phyloP scores from a whole-genome alignment of 2,329 filamentous ascomycete species.

The Penicillium polonicum region DNA sequence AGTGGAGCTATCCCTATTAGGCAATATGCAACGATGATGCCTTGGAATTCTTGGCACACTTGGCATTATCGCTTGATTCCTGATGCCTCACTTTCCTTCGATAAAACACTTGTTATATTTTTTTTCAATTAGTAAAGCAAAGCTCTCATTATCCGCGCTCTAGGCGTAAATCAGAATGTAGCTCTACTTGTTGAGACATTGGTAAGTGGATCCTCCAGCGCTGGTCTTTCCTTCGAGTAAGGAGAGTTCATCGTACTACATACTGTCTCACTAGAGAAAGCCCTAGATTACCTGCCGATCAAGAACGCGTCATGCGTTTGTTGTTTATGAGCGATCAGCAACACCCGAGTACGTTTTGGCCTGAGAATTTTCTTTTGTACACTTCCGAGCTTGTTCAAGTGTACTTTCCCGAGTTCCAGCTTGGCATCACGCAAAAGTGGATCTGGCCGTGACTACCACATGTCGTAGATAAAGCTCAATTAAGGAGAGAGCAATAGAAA shows the following conservation, averaged over 20 bases:
- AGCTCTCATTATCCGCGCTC: neutral
- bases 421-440: slow-evolving; percentile 3
- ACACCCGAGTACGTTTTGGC: neutral
- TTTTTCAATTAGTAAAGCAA: neutral
- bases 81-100: neutral
- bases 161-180: neutral
- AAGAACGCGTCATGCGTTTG: neutral
- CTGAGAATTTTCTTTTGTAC: neutral
- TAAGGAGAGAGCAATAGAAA: neutral
- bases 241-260: neutral
- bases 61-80: slow-evolving; percentile 9
- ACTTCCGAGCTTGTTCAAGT: neutral
- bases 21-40: slow-evolving; percentile 24
- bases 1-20: slow-evolving; percentile 12
- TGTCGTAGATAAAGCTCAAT: neutral
- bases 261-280: neutral
- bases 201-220: neutral
- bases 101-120: neutral
- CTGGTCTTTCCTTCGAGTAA: neutral
- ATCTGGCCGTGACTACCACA: neutral
- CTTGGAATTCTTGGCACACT: neutral
- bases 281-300: neutral
- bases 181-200: neutral
- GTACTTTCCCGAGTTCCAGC: neutral
- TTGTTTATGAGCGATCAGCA: neutral